Evolutionary conservation across 352 stramenopile species (phyloP).

Genomic region (Phytophthora cryptogea): DNA sequence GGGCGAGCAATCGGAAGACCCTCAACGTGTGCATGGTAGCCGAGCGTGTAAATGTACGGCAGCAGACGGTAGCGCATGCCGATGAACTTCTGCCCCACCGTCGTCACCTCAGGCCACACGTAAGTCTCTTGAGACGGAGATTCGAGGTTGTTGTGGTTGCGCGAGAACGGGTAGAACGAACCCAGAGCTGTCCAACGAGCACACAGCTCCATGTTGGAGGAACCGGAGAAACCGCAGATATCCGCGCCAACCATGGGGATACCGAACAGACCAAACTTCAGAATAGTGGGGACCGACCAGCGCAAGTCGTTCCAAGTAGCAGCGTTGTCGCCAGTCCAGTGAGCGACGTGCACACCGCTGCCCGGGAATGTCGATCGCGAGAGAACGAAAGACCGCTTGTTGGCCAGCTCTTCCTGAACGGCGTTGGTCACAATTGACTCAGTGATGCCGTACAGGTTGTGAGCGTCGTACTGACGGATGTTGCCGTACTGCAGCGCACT

Average conservation of each 20-base stretch:
- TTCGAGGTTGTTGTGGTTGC: slow-evolving; percentile 81
- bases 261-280: slow-evolving; percentile 78
- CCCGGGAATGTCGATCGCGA: slow-evolving; percentile 74
- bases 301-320: slow-evolving; percentile 81
- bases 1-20: slow-evolving; percentile 57
- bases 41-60: slow-evolving; percentile 81
- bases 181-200: slow-evolving; percentile 78
- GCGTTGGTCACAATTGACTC: slow-evolving; percentile 70
- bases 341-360: slow-evolving; percentile 57
- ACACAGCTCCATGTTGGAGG: slow-evolving; percentile 73
- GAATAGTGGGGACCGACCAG: slow-evolving; percentile 65
- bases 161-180: slow-evolving; percentile 79
- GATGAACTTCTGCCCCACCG: slow-evolving; percentile 66
- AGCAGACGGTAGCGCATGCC: slow-evolving; percentile 74
- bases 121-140: slow-evolving; percentile 67
- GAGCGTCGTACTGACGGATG: slow-evolving; percentile 74
- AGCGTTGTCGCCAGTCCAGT: slow-evolving; percentile 84
- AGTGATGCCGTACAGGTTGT: slow-evolving; percentile 83
- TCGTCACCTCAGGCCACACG: slow-evolving; percentile 54
- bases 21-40: slow-evolving; percentile 52
- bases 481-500: slow-evolving; percentile 56
- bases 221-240: slow-evolving; percentile 68
- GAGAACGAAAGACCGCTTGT: slow-evolving; percentile 75
- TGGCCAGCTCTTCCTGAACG: slow-evolving; percentile 50
- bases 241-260: slow-evolving; percentile 86